phyloP scores from a whole-genome alignment of 1,284 basidiomycete genomes.

The Cutaneotrichosporon mucoides region DNA sequence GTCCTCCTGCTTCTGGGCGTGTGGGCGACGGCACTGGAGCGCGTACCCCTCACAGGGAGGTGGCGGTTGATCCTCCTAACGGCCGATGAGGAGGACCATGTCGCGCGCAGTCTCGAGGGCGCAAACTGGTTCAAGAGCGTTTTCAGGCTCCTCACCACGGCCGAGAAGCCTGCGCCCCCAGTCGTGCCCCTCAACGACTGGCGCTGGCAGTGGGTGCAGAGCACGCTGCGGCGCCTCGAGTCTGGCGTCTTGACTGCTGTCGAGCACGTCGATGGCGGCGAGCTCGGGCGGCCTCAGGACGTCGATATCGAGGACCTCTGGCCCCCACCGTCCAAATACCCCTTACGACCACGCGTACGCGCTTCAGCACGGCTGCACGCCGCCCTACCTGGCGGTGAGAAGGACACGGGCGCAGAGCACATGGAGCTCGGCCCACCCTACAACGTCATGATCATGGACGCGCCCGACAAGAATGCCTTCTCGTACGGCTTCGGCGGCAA shows the following conservation, averaged over 20 bases:
- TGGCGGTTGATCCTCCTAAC: slow-evolving; percentile 82
- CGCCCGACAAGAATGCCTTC: slow-evolving; percentile 77
- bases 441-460: slow-evolving; percentile 75
- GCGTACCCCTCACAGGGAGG: slow-evolving; percentile 77
- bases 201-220: slow-evolving; percentile 75
- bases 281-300: background rate
- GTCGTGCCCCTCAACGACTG: slow-evolving; percentile 70
- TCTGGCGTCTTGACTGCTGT: slow-evolving; percentile 50
- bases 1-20: slow-evolving; percentile 66
- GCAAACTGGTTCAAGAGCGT: slow-evolving; percentile 80
- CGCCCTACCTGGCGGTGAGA: slow-evolving; percentile 37
- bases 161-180: slow-evolving; percentile 57
- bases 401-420: slow-evolving; percentile 34
- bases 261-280: slow-evolving; percentile 3
- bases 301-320: background rate
- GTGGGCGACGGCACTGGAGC: slow-evolving; percentile 70
- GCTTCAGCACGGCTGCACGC: slow-evolving; percentile 42
- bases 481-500: slow-evolving; percentile 86
- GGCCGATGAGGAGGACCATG: slow-evolving; percentile 82
- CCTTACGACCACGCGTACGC: slow-evolving; percentile 44
- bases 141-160: slow-evolving; percentile 64
- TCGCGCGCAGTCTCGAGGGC: slow-evolving; percentile 69
- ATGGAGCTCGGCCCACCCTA: slow-evolving; percentile 70
- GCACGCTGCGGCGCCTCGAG: slow-evolving; percentile 70
- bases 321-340: slow-evolving; percentile 43